Base-by-base conservation (phyloP, 2,329 filamentous ascomycete genomes). In the Septoria petroselini region DNA sequence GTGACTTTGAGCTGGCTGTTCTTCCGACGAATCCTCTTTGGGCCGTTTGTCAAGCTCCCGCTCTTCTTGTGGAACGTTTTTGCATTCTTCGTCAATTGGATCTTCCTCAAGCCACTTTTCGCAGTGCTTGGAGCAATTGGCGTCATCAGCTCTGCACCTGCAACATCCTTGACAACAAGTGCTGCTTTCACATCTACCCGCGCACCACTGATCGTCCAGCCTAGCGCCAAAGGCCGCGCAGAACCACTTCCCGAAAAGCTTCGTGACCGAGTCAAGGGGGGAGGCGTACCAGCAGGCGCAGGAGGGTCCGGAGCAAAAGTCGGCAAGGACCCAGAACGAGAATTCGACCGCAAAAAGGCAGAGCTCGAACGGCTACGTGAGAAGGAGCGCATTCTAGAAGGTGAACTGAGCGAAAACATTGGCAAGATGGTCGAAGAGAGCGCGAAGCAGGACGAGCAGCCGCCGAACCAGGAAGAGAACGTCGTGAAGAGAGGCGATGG, bases 21-120 rank as follows among this genome's bases (percentile, higher is more conserved):
- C 5, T 96, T 94, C 64, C 77, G 93, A 21, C 76, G 93, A 37
- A 75, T 91, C 33, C 65, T 98, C 6, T 98, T 94, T 72, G 91
- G 93, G 0, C 93, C 93, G 1, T 75, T 97, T 17, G 70, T 96
- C 18, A 91, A 87, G 80, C 73, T 93, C 50, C 91, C 91, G 5
- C 42, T 62, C 0, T 66, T 65, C 50, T 45, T 67, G 29, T 60
- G 41, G 43, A 59, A 57, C 21, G 12, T 48, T 1, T 42, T 50
- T 7, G 15, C 42, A n/a, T 62, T 66, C 19, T n/a, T 61, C 1
- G 17, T 58, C 8, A 59, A 62, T 15, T 66, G 65, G 64, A 38
- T 58, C 4, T 17, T 66, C 8, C 45, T 59, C 15, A 62, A 61
- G 38, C 65, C 65, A 9, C 41, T 66, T 4, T 58, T 80, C 44